Evolutionary conservation across 2,329 filamentous ascomycete genomes (phyloP).

Genomic region (Acarospora socialis): DNA sequence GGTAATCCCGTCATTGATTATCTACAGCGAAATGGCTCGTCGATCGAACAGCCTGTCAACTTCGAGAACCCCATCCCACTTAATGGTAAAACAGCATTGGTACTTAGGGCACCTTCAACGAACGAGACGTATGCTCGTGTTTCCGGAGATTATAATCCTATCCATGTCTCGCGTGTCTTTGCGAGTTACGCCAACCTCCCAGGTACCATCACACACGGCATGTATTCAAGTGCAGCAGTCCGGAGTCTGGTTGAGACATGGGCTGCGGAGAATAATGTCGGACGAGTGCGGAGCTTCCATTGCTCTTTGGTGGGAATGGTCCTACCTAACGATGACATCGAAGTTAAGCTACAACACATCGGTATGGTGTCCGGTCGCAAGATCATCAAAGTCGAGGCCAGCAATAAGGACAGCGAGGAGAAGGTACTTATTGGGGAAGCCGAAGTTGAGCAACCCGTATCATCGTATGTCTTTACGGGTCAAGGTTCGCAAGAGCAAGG

Average conservation of each 20-base stretch:
- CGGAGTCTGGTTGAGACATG: constrained; percentile 94
- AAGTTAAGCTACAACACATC: constrained; percentile 89
- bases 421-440: constrained; percentile 92
- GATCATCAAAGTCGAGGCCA: constrained; percentile 97
- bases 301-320: constrained; percentile 98
- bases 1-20: constrained; percentile 97
- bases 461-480: constrained; percentile 93
- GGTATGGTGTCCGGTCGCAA: constrained; percentile 97
- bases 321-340: constrained; percentile 84
- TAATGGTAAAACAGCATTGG: constrained; percentile 77
- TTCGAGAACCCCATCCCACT: constrained; percentile 97
- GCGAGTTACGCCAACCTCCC: constrained; percentile 89
- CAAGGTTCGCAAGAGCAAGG: constrained; percentile 98
- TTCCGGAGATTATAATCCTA: constrained; percentile 96
- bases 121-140: constrained; percentile 98
- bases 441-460: constrained; percentile 93
- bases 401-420: constrained; percentile 89
- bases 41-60: constrained; percentile 88
- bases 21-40: constrained; percentile 75
- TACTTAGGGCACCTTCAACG: constrained; percentile 79
- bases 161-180: constrained; percentile 95
- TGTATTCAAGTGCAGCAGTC: constrained; percentile 97
- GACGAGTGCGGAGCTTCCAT: constrained; percentile 93
- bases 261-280: constrained; percentile 97
- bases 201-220: constrained; percentile 95